Conservation (phyloP, 2,329 filamentous ascomycete genomes). For the Aspergillus nomiae region DNA sequence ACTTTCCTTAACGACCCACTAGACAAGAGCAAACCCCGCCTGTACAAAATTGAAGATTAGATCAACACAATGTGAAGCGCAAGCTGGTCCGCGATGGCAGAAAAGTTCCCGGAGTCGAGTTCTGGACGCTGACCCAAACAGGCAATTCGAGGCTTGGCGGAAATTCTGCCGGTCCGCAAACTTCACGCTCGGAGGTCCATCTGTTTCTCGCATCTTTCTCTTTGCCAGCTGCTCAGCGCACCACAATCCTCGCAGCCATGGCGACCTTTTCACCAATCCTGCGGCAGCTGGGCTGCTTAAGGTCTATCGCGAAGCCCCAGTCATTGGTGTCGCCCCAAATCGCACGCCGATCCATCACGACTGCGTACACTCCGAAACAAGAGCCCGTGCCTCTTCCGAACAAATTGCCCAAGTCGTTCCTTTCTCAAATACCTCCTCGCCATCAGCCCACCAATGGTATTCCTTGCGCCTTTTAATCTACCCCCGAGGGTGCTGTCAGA, state of each 20-base stretch:
- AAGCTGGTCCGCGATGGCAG: conserved; percentile 23
- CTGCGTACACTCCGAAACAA: conserved; percentile 48
- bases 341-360: conserved; percentile 52
- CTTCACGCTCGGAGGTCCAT: conserved; percentile 30
- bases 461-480: conserved; percentile 3
- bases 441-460: conserved; percentile 42
- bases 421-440: conserved; percentile 44
- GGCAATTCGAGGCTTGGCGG: conserved; percentile 35
- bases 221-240: conserved; percentile 15
- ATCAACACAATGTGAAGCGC: conserved; percentile 14
- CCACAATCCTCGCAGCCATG: conserved; percentile 54
- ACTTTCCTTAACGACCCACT: no score
- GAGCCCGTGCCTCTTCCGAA: conserved; percentile 43
- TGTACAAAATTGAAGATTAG: background rate
- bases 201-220: conserved; percentile 13
- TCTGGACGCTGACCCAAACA: conserved; percentile 22
- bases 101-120: conserved; percentile 27
- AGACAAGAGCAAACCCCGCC: background rate
- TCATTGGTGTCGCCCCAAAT: conserved; percentile 56
- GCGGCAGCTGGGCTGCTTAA: conserved; percentile 73
- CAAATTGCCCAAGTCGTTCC: conserved; percentile 45
- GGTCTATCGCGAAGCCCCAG: conserved; percentile 58
- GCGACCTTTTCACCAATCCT: conserved; percentile 57
- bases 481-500: background rate
- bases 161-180: conserved; percentile 40